Conservation (phyloP, 225 moss, liverwort and hornwort species). For the Takakia lepidozioides region DNA sequence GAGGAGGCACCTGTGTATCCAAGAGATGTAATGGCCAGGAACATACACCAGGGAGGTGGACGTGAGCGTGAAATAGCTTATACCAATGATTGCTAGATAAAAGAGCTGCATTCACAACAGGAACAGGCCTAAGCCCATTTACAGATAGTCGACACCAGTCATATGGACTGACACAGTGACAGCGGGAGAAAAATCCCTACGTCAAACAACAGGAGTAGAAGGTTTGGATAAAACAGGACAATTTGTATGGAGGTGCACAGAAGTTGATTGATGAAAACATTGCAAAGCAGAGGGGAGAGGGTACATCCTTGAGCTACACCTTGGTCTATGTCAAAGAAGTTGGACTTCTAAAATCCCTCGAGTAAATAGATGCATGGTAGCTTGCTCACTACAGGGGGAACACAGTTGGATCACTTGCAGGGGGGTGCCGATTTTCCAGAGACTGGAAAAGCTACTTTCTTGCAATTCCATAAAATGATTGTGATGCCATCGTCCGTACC, state of each 20-base stretch:
- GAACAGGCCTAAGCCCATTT: no score
- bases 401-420: not conserved
- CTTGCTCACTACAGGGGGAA: not conserved
- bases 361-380: not conserved
- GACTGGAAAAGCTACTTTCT: not conserved
- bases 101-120: no score
- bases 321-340: no score
- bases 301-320: no score
- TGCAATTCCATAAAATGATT: not conserved
- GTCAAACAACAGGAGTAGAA: not conserved
- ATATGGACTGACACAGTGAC: no score
- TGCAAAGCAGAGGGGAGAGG: no score
- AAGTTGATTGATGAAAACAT: not conserved
- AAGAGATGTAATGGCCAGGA: conserved; percentile 70
- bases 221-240: not conserved
- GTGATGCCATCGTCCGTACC: conserved; percentile 30
- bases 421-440: not conserved
- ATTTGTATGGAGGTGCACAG: not conserved
- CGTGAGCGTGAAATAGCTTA: conserved; percentile 70
- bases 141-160: not conserved
- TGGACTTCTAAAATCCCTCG: no score
- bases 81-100: conserved; percentile 70
- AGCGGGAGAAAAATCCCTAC: not conserved
- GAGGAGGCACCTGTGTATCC: conserved; percentile 66
- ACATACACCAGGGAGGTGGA: conserved; percentile 77